Conservation (phyloP, 164 flowering plant species). For the Platanus orientalis region DNA sequence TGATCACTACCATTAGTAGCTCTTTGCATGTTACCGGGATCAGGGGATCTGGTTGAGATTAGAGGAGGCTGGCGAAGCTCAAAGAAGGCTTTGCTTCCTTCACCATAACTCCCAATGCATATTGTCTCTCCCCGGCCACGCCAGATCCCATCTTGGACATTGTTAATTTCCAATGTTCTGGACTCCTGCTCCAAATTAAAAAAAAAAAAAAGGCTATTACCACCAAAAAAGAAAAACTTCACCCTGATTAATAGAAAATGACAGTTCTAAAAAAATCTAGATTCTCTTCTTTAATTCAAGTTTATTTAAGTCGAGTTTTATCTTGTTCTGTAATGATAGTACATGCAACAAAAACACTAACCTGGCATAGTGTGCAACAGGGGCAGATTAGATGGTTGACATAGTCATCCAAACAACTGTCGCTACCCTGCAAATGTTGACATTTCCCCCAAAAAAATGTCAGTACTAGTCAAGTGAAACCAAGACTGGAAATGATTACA, state of each 20-base stretch:
- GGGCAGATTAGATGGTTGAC: slow-evolving; percentile 73
- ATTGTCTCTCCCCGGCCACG: slow-evolving; percentile 92
- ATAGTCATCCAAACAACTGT: slow-evolving; percentile 71
- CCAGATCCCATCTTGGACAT: slow-evolving; percentile 88
- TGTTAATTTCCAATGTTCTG: slow-evolving; percentile 90
- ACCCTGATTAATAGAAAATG: background rate
- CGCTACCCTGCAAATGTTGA: slow-evolving; percentile 56
- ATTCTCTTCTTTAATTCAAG: no score
- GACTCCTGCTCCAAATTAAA: slow-evolving; percentile 61
- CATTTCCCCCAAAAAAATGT: slow-evolving; percentile 1
- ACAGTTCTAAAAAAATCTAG: background rate
- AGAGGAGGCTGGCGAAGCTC: slow-evolving; percentile 53
- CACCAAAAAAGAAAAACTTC: no score
- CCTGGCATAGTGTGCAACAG: slow-evolving; percentile 77
- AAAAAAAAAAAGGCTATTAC: slow-evolving; percentile 3
- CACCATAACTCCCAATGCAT: slow-evolving; percentile 58
- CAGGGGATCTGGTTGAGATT: slow-evolving; percentile 37
- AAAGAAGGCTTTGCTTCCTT: slow-evolving; percentile 39
- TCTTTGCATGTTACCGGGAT: slow-evolving; percentile 31
- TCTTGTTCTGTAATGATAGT: background rate
- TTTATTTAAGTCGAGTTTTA: background rate
- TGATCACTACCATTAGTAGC: slow-evolving; percentile 9
- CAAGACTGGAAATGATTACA: no score
- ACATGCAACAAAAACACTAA: slow-evolving; percentile 10
- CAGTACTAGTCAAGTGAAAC: background rate